Evolutionary conservation across 345 rosid genomes (phyloP).

Genomic region (Pistacia atlantica): DNA sequence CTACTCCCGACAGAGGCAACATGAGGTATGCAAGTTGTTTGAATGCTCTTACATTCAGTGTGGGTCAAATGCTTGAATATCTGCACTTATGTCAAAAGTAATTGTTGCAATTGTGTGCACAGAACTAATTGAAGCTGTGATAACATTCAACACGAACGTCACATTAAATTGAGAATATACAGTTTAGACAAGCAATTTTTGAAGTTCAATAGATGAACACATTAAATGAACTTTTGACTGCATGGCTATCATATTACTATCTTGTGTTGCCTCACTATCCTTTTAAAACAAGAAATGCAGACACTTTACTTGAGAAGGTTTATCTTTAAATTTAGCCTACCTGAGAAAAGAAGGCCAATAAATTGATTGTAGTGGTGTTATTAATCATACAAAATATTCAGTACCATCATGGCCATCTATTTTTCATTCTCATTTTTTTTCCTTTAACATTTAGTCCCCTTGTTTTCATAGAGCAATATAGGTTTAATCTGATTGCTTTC

Average conservation of each 20-base stretch:
- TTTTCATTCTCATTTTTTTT: not conserved
- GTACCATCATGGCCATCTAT: not conserved
- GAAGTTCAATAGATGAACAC: too few relatives aligned
- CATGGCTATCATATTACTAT: not conserved
- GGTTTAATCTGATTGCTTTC: not conserved
- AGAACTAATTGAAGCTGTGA: not conserved
- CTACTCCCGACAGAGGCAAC: slow-evolving; percentile 54
- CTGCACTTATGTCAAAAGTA: not conserved
- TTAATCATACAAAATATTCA: not conserved
- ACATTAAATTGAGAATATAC: not conserved
- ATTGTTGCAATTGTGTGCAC: not conserved
- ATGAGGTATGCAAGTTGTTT: slow-evolving; percentile 53
- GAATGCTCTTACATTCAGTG: not conserved
- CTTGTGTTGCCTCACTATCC: not conserved
- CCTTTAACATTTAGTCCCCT: not conserved
- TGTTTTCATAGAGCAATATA: not conserved
- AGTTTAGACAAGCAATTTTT: not conserved
- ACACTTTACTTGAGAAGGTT: not conserved
- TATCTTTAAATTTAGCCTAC: not conserved
- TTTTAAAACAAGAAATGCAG: not conserved
- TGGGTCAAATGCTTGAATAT: not conserved
- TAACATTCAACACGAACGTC: not conserved
- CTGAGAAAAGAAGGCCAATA: not conserved
- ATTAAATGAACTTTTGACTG: not conserved
- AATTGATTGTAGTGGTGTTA: not conserved